Base-by-base conservation (phyloP, 202 grass and related monocot genomes). In the Panicum hallii region DNA sequence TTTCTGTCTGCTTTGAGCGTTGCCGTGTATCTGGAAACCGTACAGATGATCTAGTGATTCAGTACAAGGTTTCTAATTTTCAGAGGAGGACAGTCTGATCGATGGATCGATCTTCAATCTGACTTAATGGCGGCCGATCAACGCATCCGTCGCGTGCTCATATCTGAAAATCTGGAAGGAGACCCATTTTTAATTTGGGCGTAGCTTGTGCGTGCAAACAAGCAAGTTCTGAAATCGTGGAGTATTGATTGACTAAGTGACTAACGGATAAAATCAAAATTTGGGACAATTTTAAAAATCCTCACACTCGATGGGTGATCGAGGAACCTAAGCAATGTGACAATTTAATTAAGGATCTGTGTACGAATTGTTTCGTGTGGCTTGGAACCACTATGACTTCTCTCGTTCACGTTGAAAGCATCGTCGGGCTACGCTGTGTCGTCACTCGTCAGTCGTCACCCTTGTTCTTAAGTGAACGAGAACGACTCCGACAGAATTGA, bases 171-270 rank as follows among this genome's bases (percentile, higher is more conserved):
- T 68, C 12, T 4, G 34, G 2, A 80, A 54, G 10, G 30, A n/a
- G 6, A 42, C 0, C 30, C 19, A 38, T 53, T 78, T 79, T 79
- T 53, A 23, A 53, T 52, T 11, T 23, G 5, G n/a, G 45, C 1
- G 70, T 17, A 40, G 77, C 63, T 79, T 79, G 46, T 67, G 62
- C 62, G 77, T 79, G 62, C 62, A 79, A 79, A 79, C 62, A 79
- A 67, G 77, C 32, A 32, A 32, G 32, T 23, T 53, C 5, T 12
- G 11, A 50, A 52, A 52, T 20, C 28, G 44, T 38, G 17, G n/a
- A 52, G 26, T 79, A 41, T 11, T 52, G 61, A 79, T 12, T 65
- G 60, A 50, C 26, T 38, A 52, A 22, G 6, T 65, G 60, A 50
- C 26, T 38, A 40, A 22, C 11, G 5, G 26, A 52, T 66, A 7